Evolutionary conservation across 805 yeast species (phyloP).

Genomic region (Hanseniaspora taiwanica): DNA sequence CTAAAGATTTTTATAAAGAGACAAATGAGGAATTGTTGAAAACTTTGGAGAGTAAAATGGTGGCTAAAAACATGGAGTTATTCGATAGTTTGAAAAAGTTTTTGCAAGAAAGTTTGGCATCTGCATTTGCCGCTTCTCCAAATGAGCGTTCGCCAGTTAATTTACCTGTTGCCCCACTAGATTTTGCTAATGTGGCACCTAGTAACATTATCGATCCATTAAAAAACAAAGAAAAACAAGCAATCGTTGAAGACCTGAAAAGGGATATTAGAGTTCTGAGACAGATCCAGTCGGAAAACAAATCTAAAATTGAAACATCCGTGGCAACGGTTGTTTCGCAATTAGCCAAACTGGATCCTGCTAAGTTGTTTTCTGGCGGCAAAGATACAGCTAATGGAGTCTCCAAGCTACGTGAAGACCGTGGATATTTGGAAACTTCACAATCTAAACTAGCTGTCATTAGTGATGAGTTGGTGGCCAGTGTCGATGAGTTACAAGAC

Average conservation of each 20-base stretch:
- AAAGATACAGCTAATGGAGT: neutral
- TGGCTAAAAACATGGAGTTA: slow-evolving; percentile 1
- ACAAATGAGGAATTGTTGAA: neutral
- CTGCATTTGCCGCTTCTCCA: no score
- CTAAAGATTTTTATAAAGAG: no score
- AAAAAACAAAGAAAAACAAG: slow-evolving; percentile 16
- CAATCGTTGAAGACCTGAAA: slow-evolving; percentile 36
- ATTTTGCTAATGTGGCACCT: neutral
- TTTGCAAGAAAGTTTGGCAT: neutral
- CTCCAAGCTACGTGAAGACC: slow-evolving; percentile 2
- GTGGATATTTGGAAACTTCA: slow-evolving; percentile 63
- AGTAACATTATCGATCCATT: neutral
- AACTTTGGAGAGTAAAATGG: neutral
- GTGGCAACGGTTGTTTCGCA: slow-evolving; percentile 32
- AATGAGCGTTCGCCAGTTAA: neutral
- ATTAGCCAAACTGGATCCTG: slow-evolving; percentile 33
- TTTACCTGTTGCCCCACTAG: neutral
- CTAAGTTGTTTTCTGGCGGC: slow-evolving; percentile 19
- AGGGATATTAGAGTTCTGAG: slow-evolving; percentile 47
- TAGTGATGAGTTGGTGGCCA: slow-evolving; percentile 59
- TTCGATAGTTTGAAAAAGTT: neutral
- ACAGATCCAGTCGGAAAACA: slow-evolving; percentile 38
- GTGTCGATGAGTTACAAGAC: slow-evolving; percentile 87
- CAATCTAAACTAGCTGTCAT: slow-evolving; percentile 61
- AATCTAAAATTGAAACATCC: slow-evolving; percentile 28